Base-by-base conservation (phyloP, 768 basidiomycete species). In the Lactarius sanguifluus region DNA sequence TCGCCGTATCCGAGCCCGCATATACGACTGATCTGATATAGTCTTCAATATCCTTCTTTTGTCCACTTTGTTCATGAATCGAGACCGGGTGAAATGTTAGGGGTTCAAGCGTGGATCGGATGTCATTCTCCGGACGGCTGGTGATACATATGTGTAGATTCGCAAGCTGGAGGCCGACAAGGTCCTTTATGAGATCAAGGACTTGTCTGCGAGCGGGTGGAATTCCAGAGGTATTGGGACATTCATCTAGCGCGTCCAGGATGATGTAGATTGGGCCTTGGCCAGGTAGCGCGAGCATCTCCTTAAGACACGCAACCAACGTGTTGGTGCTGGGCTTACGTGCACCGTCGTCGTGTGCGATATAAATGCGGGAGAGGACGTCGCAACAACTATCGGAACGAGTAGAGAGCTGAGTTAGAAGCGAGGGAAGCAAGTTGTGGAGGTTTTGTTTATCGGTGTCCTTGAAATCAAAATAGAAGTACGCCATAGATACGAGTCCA, bases 211-310 rank as follows among this genome's bases (percentile, higher is more conserved):
- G 57, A 0, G 57, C 30, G 4, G 57, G 18, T 23, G 43, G 30
- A 43, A 30, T 28, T 25, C 43, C 59, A 23, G 59, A 43, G 2
- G 30, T 32, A 30, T 61, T 43, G 47, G 38, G 41, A 12, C 59
- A 61, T 43, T 61, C 59, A 20, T 61, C 59, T 45, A 61, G 43
- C 16, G 59, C 59, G 23, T 50, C 50, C 50, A 50, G 15, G 50
- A 50, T 50, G 50, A 50, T 23, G 50, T 50, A 50, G 23, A 50
- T 32, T 16, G 60, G 38, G 34, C 18, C 47, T 36, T 43, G 32
- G 6, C 25, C 13, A 13, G 60, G 20, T 10, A 40, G 18, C 1
- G 23, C 20, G 59, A 60, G 40, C n/a, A 60, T 40, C 34, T 60
- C 43, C 25, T 40, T 60, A 0, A 60, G 30, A 30, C 36, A 40